Evolutionary conservation across 352 stramenopile species (phyloP), one percentile per base, ranked within the genome.

Genomic region (Aphanomyces stellatus): DNA sequence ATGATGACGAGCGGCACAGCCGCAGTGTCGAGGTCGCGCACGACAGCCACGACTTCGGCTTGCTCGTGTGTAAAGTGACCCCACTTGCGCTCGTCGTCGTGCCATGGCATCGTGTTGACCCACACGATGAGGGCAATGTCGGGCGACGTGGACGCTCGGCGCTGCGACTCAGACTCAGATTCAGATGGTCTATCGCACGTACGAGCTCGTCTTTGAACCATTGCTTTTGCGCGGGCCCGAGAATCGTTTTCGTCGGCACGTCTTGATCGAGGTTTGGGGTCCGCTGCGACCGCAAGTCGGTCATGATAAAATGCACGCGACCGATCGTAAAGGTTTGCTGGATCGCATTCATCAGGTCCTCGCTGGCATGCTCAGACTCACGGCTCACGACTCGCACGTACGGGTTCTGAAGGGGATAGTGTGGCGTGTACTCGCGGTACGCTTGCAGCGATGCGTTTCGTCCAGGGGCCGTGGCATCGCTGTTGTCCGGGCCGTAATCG

Each of bases 401-500:
- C 17, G 69, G 60, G 11, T 65, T 60, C 2, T 65, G 42, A 5
- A 88, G 71, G 10, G 69, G 69, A 67, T 95, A 95, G 62, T 93
- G 81, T 33, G 88, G 87, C 1, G 95, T 86, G 40, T 87, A 82
- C 65, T 95, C 84, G 0, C 79, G 80, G 72, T 92, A 95, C 28
- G 82, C 82, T 70, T 87, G 76, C 7, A 94, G 65, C 7, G 88
- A 89, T 0, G 85, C 81, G 22, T 88, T 78, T 7, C 84, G 75
- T 31, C 83, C 85, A 1, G 76, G 80, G 31, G 85, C 83, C 17
- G 77, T 91, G 56, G 80, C 80, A 69, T 96, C 82, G 27, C 85
- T 93, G 63, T 96, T 96, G 74, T 96, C 87, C 31, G 85, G 86
- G 30, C 87, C 88, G 64, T 85, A 96, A 69, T 96, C 88, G 72